These are phyloP conservation scores for Dioszegia aurantiaca DNA, from an alignment of 768 basidiomycete genomes.

Conservation along the genomic window DNA sequence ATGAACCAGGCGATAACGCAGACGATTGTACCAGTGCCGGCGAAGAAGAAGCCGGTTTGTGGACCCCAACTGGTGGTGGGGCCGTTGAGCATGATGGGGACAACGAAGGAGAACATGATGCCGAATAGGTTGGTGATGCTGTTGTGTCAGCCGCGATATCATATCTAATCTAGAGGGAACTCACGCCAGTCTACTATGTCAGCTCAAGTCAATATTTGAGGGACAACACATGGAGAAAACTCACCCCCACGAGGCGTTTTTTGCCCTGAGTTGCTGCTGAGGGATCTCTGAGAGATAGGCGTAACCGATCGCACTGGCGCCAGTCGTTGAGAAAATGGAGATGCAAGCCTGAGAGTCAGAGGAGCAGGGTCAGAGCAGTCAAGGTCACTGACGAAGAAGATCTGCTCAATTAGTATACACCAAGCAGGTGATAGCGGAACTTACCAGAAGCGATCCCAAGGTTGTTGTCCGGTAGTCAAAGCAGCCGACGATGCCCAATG, in stretches of 20 bases:
- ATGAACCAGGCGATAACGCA: slow-evolving; percentile 13
- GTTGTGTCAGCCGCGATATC: too few species aligned
- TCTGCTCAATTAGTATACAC: too few species aligned
- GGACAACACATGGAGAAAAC: slow-evolving; percentile 18
- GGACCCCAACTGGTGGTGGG: slow-evolving; percentile 5
- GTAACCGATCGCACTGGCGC: slow-evolving; percentile 25
- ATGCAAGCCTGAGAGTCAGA: neutral
- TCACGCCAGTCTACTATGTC: too few species aligned
- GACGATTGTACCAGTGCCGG: slow-evolving; percentile 1
- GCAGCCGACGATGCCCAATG: slow-evolving; percentile 30
- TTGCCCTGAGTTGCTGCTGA: slow-evolving; percentile 23
- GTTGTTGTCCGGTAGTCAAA: slow-evolving; percentile 23
- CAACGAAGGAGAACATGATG: slow-evolving; percentile 30
- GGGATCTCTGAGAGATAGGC: slow-evolving; percentile 31
- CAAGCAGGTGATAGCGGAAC: too few species aligned
- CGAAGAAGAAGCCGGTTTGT: slow-evolving; percentile 19
- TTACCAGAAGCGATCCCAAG: slow-evolving; percentile 27
- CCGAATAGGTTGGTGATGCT: slow-evolving; percentile 28
- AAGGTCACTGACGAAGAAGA: slow-evolving; percentile 2
- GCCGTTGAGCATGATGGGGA: slow-evolving; percentile 1
- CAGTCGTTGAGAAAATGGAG: slow-evolving; percentile 17
- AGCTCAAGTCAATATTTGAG: too few species aligned
- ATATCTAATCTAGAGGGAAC: too few species aligned
- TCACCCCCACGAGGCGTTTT: slow-evolving; percentile 23
- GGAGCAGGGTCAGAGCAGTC: neutral